phyloP scores from a whole-genome alignment of 257 asterid species.

The Solanum verrucosum region DNA sequence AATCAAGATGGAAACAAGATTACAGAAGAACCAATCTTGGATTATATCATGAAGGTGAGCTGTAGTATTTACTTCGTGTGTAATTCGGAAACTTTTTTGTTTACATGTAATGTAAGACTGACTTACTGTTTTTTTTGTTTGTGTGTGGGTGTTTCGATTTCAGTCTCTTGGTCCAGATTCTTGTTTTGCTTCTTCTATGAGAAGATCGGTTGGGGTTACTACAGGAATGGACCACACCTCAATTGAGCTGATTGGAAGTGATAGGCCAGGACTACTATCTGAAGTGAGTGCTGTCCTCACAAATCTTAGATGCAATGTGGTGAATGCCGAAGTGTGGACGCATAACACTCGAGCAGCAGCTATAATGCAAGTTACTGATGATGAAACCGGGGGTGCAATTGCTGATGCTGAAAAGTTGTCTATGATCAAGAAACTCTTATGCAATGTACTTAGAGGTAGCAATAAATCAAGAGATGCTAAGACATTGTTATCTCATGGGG shows the following conservation, averaged over 20 bases:
- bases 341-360: constrained; percentile 97
- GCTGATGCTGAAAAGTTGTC: constrained; percentile 52
- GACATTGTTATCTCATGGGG: constrained; percentile 59
- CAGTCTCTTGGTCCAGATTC: constrained; percentile 99
- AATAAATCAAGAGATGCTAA: constrained; percentile 67
- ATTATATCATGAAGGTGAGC: constrained; percentile 76
- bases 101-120: not conserved
- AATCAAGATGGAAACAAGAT: constrained; percentile 79
- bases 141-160: not conserved
- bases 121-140: not conserved
- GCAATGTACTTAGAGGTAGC: constrained; percentile 81
- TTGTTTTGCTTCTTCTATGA: constrained; percentile 86
- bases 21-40: constrained; percentile 64
- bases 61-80: not conserved
- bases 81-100: not conserved
- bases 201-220: constrained; percentile 79
- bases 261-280: constrained; percentile 93
- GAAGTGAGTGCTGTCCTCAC: constrained; percentile 97
- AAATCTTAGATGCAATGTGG: constrained; percentile 79
- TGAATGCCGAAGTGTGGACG: constrained; percentile 96
- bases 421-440: constrained; percentile 48
- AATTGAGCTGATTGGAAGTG: constrained; percentile 83
- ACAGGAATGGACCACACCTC: constrained; percentile 66
- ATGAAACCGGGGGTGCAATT: constrained; percentile 50
- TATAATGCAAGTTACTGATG: constrained; percentile 87